Percentiles rank a stretch among this genome's conserved stretches.
Conservation (phyloP, 345 rosid genomes). For the Sonneratia caseolaris region DNA sequence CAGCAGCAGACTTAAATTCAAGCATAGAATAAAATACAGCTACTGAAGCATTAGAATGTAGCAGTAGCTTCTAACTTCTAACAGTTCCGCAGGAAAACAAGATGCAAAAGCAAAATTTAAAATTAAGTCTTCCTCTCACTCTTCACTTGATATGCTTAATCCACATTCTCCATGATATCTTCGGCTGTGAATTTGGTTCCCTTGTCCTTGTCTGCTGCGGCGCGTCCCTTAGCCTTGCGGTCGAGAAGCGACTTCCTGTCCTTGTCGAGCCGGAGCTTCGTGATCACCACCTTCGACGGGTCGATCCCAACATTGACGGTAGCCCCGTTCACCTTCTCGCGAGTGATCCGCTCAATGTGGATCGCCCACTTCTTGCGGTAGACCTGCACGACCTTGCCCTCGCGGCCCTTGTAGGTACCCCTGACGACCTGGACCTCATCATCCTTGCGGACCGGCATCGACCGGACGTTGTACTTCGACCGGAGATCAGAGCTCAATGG, state of each 20-base stretch:
- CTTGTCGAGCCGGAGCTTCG: too few species aligned
- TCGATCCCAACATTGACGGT: conserved; percentile 9
- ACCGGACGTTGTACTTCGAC: conserved; percentile 6
- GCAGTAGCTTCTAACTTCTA: neutral
- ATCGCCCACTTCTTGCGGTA: conserved; percentile 16
- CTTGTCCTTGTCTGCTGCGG: too few species aligned
- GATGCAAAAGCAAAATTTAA: neutral
- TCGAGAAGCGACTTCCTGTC: too few species aligned
- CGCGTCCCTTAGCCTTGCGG: too few species aligned
- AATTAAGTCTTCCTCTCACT: neutral
- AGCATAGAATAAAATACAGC: neutral
- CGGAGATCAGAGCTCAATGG: conserved; percentile 16
- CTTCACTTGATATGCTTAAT: neutral
- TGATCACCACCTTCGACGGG: too few species aligned
- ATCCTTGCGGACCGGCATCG: conserved; percentile 21
- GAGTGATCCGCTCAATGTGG: conserved; percentile 19
- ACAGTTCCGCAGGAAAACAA: neutral
- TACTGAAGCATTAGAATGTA: neutral
- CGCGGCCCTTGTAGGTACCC: conserved; percentile 17
- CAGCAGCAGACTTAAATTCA: neutral
- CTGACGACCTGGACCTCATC: conserved; percentile 17
- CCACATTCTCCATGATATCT: conserved; percentile 14
- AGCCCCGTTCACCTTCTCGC: conserved; percentile 16
- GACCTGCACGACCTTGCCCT: conserved; percentile 19
- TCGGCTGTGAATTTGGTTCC: neutral